phyloP scores from a whole-genome alignment of 306 rosid species.

The Quercus mongolica region DNA sequence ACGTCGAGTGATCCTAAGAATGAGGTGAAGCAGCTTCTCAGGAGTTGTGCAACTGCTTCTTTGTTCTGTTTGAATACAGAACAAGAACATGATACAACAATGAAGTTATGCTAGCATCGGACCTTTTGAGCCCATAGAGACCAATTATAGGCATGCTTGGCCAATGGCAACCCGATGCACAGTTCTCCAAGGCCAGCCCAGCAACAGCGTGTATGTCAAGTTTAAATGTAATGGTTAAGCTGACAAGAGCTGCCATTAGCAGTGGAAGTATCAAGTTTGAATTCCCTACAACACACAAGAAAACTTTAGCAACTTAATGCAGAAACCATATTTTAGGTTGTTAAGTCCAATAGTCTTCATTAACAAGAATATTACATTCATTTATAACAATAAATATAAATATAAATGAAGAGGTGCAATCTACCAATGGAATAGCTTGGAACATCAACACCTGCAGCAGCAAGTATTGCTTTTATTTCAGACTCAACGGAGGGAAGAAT shows the following conservation, averaged over 20 bases:
- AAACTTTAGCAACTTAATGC: not conserved
- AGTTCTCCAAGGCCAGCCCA: slow-evolving; percentile 69
- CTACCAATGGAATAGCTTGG: slow-evolving; percentile 58
- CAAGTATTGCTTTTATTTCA: slow-evolving; percentile 61
- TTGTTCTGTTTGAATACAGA: slow-evolving; percentile 61
- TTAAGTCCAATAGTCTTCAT: not conserved
- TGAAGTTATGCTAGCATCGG: slow-evolving; percentile 75
- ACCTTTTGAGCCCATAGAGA: slow-evolving; percentile 83
- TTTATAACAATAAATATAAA: not conserved
- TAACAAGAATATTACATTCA: slow-evolving; percentile 1
- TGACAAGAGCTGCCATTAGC: slow-evolving; percentile 81
- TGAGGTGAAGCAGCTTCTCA: slow-evolving; percentile 73
- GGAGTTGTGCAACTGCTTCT: slow-evolving; percentile 59
- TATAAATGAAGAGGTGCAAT: slow-evolving; percentile 14
- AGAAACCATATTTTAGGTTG: not conserved
- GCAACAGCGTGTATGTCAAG: slow-evolving; percentile 66
- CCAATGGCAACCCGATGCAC: slow-evolving; percentile 75
- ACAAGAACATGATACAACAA: slow-evolving; percentile 60
- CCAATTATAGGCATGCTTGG: slow-evolving; percentile 68
- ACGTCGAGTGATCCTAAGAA: slow-evolving; percentile 42
- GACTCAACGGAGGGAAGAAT: slow-evolving; percentile 53
- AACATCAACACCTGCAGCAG: slow-evolving; percentile 60
- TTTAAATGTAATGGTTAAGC: slow-evolving; percentile 79
- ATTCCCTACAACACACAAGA: slow-evolving; percentile 30
- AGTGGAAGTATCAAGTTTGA: slow-evolving; percentile 62